Evolutionary conservation across 805 yeast genomes (phyloP), one percentile per base, ranked within the genome.

Genomic region (Yamadazyma sp.): DNA sequence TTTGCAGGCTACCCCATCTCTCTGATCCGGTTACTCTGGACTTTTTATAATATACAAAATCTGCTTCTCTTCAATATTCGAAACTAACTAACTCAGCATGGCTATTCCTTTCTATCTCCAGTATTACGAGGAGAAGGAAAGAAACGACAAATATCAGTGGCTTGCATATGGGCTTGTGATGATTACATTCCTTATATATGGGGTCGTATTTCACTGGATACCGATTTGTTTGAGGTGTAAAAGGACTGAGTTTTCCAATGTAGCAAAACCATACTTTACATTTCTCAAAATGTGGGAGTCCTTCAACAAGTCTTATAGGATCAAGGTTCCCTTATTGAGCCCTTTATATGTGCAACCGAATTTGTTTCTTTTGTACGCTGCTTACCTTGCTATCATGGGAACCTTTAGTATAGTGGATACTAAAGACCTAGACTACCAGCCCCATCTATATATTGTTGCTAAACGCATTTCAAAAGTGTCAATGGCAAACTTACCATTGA

Each of bases 401-500:
- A 43, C 45, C 3, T 62, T 73, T 30, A 46, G 59, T 30, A 35
- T 54, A 9, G 50, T 53, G 2, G 52, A 60, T 34, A 68, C 73
- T 1, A 42, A 30, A 3, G 77, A 71, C 37, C 37, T 73, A 17
- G 53, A 59, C 38, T 71, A 73, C 42, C 55, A 58, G 37, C 69
- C 71, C 3, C 46, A 57, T 33, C 48, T 36, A 24, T 72, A 72
- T 42, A 53, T 72, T 28, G 52, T 73, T 12, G 65, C 66, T 10
- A 73, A 73, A 48, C 47, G 77, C 40, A 35, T 71, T 2, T 70
- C 70, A 22, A 57, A 62, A 34, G 49, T 73, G 8, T 66, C 68
- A 1, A 42, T 61, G 10, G 71, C 71, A 1, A 65, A 64, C 39
- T 38, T 71, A 17, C 75, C 75, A 0, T 40, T 62, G 4, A 38